Evolutionary conservation across 1,139 yeast species (phyloP).

Genomic region (Candida pseudoviswanathii): DNA sequence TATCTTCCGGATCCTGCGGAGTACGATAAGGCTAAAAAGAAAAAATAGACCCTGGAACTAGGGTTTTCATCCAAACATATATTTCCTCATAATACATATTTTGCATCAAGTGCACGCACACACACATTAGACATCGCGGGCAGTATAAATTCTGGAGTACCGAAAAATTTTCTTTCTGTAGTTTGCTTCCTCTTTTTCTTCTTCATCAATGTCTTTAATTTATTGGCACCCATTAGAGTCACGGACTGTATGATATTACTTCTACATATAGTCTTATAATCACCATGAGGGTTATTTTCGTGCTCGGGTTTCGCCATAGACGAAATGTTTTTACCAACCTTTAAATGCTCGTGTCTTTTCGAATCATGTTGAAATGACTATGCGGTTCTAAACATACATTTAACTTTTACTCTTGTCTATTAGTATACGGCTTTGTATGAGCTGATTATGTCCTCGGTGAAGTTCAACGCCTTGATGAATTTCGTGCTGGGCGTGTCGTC

Average conservation of each 20-base stretch:
- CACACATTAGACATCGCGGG: background rate
- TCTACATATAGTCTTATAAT: slow-evolving; percentile 50
- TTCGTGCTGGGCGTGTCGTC: slow-evolving; percentile 17
- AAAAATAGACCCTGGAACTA: slow-evolving; percentile 1
- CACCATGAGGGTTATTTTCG: slow-evolving; percentile 56
- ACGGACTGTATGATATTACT: slow-evolving; percentile 58
- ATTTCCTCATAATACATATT: background rate
- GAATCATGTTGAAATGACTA: slow-evolving; percentile 45
- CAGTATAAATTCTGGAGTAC: background rate
- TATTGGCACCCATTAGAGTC: slow-evolving; percentile 93
- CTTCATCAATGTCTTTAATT: slow-evolving; percentile 68
- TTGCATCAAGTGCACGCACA: slow-evolving; percentile 3
- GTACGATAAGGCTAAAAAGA: slow-evolving; percentile 44
- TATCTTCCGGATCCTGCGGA: slow-evolving; percentile 61
- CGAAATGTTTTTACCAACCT: slow-evolving; percentile 60
- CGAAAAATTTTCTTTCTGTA: slow-evolving; percentile 12
- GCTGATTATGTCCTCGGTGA: slow-evolving; percentile 35
- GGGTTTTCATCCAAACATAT: background rate
- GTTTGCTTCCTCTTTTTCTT: slow-evolving; percentile 29
- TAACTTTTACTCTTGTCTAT: slow-evolving; percentile 21
- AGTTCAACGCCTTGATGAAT: slow-evolving; percentile 29
- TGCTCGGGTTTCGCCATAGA: slow-evolving; percentile 94
- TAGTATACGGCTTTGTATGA: slow-evolving; percentile 15
- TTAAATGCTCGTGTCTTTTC: slow-evolving; percentile 57
- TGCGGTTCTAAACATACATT: slow-evolving; percentile 54